Evolutionary conservation across 805 yeast genomes (phyloP), one percentile per base, ranked within the genome.

Genomic region (Myxozyma monticola): DNA sequence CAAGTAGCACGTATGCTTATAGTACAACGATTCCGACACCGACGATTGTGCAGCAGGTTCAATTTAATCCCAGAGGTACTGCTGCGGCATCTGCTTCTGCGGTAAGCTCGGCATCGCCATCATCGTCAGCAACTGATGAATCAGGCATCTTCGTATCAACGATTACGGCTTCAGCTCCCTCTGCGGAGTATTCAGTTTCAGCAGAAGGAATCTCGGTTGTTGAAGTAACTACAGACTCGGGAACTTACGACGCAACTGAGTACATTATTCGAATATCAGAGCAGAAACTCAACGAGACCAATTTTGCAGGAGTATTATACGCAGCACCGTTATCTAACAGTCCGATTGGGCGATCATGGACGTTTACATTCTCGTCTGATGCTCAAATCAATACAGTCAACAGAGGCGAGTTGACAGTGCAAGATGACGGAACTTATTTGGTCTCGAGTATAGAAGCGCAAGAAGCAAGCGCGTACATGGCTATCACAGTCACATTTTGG

Each of bases 401-500:
- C 26, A 29, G 57, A 21, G 57, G 57, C 21, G 34, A 35, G 31
- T 22, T 53, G n/a, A 35, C 36, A 2, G 22, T 21, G 9, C 37
- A 25, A 4, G 45, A 48, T 21, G 43, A 41, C 10, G 46, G 38
- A 7, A 21, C 34, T 8, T 53, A 53, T 37, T 26, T 34, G 31
- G 34, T 53, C 15, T 24, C 42, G 7, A 53, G 57, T 45, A 41
- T 49, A 14, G 33, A 43, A 4, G 45, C 39, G 31, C 49, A 48
- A 22, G 57, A 53, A 21, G 53, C 48, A 6, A 48, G 37, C 28
- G 49, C 51, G 24, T 49, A 43, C 36, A 53, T 53, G 57, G 53
- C 57, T 15, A 45, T 53, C 28, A 25, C 9, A 24, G 30, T 53
- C 18, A 40, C 37, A 4, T 48, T 53, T 30, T 45, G 48, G 47